Evolutionary conservation across 192 early-diverging fungal species (phyloP), one percentile per base, ranked within the genome.

Genomic region (Physocladia obscura): DNA sequence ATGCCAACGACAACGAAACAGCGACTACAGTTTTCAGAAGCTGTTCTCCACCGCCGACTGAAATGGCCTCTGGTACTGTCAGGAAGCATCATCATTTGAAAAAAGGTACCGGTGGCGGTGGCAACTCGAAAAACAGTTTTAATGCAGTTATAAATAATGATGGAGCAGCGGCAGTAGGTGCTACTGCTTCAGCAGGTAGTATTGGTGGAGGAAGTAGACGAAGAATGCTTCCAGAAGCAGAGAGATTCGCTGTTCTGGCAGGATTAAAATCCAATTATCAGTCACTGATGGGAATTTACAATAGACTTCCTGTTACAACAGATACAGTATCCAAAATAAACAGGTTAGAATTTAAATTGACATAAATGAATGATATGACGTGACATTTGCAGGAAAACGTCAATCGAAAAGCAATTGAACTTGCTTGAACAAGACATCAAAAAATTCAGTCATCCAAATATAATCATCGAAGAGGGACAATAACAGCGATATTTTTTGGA

Each of bases 291-390:
- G 60, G 47, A 11, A 60, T 76, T 29, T 78, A 78, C 52, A 58
- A 75, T 37, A 22, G 74, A 22, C 27, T 78, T 40, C 57, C 69
- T 30, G 51, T 78, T 6, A 54, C 73, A 21, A 71, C 63, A 4
- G 77, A 78, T 34, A 76, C 77, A 6, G 63, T 78, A 4, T 74
- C 77, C 17, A 78, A 78, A 48, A 78, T 76, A 31, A 71, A 75
- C 27, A 48, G 77, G 77, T 78, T 22, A 51, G 68, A n/a, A 19
- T 24, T 59, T 59, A n/a, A 6, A 59, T 54, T 31, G 30, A 29
- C 30, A 58, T 30, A 6, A 60, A 27, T 47, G 8, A 37, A 26
- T 60, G 58, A 1, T 13, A 35, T 21, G 13, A 26, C 8, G 35
- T 67, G 15, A 8, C 4, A 15, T 29, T 37, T 36, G 29, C 31